Base-by-base conservation (phyloP, 305 asterid species). In the Ruellia speciosa region DNA sequence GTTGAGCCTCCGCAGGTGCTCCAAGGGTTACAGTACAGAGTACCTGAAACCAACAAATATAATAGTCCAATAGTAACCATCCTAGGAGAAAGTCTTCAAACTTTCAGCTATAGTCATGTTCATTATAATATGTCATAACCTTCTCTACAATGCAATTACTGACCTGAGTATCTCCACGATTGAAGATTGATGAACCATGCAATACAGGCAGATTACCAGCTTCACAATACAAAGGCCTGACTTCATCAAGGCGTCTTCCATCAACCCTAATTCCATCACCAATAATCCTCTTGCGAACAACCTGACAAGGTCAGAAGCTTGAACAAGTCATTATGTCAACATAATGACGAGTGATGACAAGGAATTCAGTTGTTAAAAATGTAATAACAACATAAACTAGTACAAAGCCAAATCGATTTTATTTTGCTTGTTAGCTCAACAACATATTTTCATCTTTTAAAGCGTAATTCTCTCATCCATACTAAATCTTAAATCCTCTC, bases 101-200 rank as follows among this genome's bases (percentile, higher is more conserved):
- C 35, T 17, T 60, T 33, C 43, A 39, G 53, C 62, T 57, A 54
- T 54, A 19, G 51, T 49, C 35, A 59, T 48, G 54, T 59, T 39
- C 51, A 14, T 43, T 5, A 43, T 24, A 24, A 4, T 24, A 24
- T 1, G 31, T 12, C 16, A 39, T 41, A 41, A 62, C 18, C 34
- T 59, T 49, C 49, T 56, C 49, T 55, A 31, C 48, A 52, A 56
- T 20, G 37, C 51, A 70, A 59, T 41, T 43, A 40, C 80, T 62
- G 52, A 84, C 99, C 97, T 86, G 96, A 60, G 99, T 93, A 80
- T 86, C 99, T 70, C 99, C 99, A 67, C 99, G 87, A 50, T 80
- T 70, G 68, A 88, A 88, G 66, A 93, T 67, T 10, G 99, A 80
- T 43, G 97, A 93, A 66, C 99, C 99, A 70, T 86, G 96, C 39